A percentile compares a stretch with the other conserved stretches of the same genome.
Evolutionary conservation across 2,329 filamentous ascomycete genomes (phyloP).

Genomic region (Stachybotrys elegans): DNA sequence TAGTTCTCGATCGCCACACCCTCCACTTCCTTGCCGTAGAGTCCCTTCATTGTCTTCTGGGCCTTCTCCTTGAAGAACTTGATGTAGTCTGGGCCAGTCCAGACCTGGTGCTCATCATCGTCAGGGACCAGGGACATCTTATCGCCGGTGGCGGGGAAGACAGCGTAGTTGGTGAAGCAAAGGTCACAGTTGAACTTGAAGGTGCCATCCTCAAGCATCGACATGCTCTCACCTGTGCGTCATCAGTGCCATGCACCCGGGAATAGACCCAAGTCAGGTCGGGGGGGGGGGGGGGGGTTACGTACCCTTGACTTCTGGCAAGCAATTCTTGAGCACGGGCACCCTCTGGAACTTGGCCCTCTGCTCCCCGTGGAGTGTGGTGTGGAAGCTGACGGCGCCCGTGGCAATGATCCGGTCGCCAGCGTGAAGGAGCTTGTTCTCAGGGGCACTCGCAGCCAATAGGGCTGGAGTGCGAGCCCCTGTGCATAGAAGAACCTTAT

Average conservation of each 20-base stretch:
- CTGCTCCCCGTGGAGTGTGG: slow-evolving; percentile 35
- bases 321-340: slow-evolving; percentile 47
- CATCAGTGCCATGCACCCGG: slow-evolving; percentile 5
- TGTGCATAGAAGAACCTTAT: slow-evolving; percentile 49
- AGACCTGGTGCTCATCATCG: slow-evolving; percentile 34
- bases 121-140: slow-evolving; percentile 47
- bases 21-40: slow-evolving; percentile 36
- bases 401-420: slow-evolving; percentile 51
- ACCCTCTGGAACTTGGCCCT: slow-evolving; percentile 40
- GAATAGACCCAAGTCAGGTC: neutral
- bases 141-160: slow-evolving; percentile 40
- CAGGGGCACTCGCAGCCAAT: slow-evolving; percentile 44
- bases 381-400: slow-evolving; percentile 41
- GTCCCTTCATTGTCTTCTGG: slow-evolving; percentile 30
- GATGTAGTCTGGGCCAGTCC: slow-evolving; percentile 33
- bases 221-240: slow-evolving; percentile 34
- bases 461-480: slow-evolving; percentile 53
- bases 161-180: slow-evolving; percentile 50
- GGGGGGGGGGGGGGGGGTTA: slow-evolving; percentile 2
- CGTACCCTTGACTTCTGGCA: slow-evolving; percentile 36
- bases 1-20: slow-evolving; percentile 34
- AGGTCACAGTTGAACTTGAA: slow-evolving; percentile 59
- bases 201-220: slow-evolving; percentile 39
- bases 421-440: slow-evolving; percentile 45
- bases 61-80: slow-evolving; percentile 39